phyloP scores from a whole-genome alignment of 495 filamentous ascomycete species.

The Baudoinia panamericana region DNA sequence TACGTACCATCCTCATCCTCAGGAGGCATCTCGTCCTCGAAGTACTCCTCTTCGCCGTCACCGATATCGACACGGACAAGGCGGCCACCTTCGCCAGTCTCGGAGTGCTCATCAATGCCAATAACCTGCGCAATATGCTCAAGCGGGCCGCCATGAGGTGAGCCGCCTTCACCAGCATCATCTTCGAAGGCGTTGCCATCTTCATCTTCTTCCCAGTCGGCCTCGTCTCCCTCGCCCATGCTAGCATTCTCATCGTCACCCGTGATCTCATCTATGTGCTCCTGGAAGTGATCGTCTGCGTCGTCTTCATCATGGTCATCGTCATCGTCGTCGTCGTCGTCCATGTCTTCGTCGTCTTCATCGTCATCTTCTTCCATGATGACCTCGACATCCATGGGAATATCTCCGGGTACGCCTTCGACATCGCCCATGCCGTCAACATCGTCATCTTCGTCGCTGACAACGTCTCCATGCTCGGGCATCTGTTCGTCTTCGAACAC shows the following conservation, averaged over 20 bases:
- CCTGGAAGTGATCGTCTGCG: constrained; percentile 35
- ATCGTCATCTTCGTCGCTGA: constrained; percentile 84
- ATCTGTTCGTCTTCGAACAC: constrained; percentile 68
- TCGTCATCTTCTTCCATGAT: constrained; percentile 30
- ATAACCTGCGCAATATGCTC: constrained; percentile 18
- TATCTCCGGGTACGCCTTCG: constrained; percentile 70
- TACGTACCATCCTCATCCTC: constrained; percentile 38
- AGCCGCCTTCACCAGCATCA: constrained; percentile 16
- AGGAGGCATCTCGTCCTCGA: constrained; percentile 47
- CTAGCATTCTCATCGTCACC: constrained; percentile 55
- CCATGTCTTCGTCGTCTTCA: constrained; percentile 34
- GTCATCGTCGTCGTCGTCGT: constrained; percentile 47
- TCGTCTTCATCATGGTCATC: constrained; percentile 49
- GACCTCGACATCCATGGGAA: constrained; percentile 21
- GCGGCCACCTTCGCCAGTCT: constrained; percentile 4
- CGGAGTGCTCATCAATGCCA: constrained; percentile 1
- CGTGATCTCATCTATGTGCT: constrained; percentile 34
- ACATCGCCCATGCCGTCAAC: constrained; percentile 66
- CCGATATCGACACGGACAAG: constrained; percentile 14
- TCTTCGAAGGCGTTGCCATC: constrained; percentile 39
- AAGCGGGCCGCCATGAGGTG: constrained; percentile 19
- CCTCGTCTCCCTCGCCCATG: constrained; percentile 43
- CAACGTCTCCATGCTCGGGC: constrained; percentile 63
- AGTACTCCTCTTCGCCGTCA: constrained; percentile 24
- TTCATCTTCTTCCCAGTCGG: constrained; percentile 53